Evolutionary conservation across 495 filamentous ascomycete species (phyloP), one percentile per base, ranked within the genome.

Genomic region (Haplographium delicatum): DNA sequence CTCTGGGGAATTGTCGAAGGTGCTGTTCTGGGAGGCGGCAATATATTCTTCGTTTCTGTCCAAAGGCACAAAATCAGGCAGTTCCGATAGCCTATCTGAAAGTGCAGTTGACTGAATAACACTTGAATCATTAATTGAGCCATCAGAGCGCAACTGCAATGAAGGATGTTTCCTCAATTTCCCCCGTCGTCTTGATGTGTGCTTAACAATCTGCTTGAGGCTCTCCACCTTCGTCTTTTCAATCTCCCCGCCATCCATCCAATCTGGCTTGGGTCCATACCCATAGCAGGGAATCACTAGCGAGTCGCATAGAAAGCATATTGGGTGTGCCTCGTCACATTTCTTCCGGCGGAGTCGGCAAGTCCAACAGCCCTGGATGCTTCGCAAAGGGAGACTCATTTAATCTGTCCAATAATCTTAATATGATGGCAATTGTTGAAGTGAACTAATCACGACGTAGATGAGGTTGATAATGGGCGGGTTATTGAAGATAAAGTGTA

Each of bases 291-390:
- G 50, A 23, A 70, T 67, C 26, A 30, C 49, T 27, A 64, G 50
- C 22, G 55, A 41, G 23, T 37, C 41, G 43, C 67, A 70, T 37
- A 54, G 55, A 3, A 49, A 43, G 27, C 67, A 70, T 11, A 28
- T 44, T 3, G 65, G 67, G 8, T 37, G 45, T 9, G 45, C 43
- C 58, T 70, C 67, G 50, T 69, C 64, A 42, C 67, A 70, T 43
- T 70, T 70, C 47, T 69, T 69, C 44, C 65, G 59, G 15, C 67
- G 56, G 11, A 69, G 47, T 11, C 67, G 67, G 44, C 67, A 70
- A 13, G 65, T 65, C 67, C 45, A 56, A 20, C 53, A 56, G 18
- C 44, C 44, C 9, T 38, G 41, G 38, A 31, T 40, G 50, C 40
- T 39, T 35, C 33, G 6, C 2, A 16, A 35, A 1, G 13, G n/a